Evolutionary conservation across 1,284 basidiomycete genomes (phyloP), one percentile per base, ranked within the genome.

Genomic region (Uromyces viciae-fabae): DNA sequence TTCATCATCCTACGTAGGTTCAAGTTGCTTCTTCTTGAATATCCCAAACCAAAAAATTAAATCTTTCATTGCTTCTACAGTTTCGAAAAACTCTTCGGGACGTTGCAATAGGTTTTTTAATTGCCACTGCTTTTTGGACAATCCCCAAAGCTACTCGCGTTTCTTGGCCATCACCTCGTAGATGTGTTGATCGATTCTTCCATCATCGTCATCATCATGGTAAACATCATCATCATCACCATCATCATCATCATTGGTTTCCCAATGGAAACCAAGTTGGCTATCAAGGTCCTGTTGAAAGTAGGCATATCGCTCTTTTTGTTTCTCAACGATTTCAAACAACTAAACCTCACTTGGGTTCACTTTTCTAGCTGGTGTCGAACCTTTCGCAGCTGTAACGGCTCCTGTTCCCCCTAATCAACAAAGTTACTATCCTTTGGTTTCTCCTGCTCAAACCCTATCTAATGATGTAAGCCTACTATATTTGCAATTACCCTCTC

Each of bases 311-410:
- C 31, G 38, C 17, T 76, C 28, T 43, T 8, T 22, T 52, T 38
- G 22, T 11, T 15, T 52, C 46, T 36, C 49, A 38, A 19, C n/a
- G 14, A 17, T 42, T 8, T 56, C 36, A 7, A 31, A 19, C 46
- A 2, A 19, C 31, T n/a, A 33, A 7, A 31, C 25, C 31, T 38
- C 9, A 22, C 52, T 36, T 52, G 7, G 5, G 17, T 52, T 73
- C 38, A n/a, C 36, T 25, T 43, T 31, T 54, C 33, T 38, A 81
- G 79, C 17, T 43, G 79, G 79, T 15, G 46, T 62, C 33, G 71
- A 81, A 81, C 72, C 79, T 40, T 81, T 74, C 58, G 60, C 40
- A 28, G 72, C 79, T 33, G 60, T 81, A 0, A 58, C 40, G 64
- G 58, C 71, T 33, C 42, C 42, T 25, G 60, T 11, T 0, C 28